Evolutionary conservation across 1,139 yeast species (phyloP).

Genomic region (Protomyces pachydermus): DNA sequence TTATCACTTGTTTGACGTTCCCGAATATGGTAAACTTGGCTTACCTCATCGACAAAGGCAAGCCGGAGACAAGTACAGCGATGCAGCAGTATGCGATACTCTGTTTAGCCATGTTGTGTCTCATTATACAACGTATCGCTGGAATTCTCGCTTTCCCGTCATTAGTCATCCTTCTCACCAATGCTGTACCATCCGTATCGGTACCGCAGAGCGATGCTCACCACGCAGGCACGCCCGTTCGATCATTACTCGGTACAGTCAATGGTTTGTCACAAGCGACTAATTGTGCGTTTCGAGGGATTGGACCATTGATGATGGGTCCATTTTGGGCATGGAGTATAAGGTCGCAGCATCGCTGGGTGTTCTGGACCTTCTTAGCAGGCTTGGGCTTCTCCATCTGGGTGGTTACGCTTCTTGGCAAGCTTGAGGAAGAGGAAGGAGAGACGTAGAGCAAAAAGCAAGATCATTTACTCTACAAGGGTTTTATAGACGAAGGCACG

Average conservation of each 20-base stretch:
- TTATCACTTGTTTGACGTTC: not conserved
- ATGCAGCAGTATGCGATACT: not conserved
- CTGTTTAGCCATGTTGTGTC: not conserved
- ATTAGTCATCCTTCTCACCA: not conserved
- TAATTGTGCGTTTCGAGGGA: not conserved
- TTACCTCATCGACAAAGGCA: not conserved
- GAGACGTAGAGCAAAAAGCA: not conserved
- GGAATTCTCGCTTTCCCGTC: not conserved
- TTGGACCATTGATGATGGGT: constrained; percentile 1
- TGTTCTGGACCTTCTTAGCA: not conserved
- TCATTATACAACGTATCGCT: not conserved
- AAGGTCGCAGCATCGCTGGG: not conserved
- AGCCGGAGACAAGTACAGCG: not conserved
- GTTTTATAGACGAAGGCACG: not conserved
- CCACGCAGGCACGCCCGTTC: not conserved
- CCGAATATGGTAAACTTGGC: not conserved
- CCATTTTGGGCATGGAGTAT: constrained; percentile 1
- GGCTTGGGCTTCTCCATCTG: not conserved
- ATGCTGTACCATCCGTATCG: not conserved
- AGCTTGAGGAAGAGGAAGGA: not conserved
- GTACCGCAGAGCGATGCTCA: not conserved
- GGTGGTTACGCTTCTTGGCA: no score
- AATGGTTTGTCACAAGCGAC: constrained; percentile 3
- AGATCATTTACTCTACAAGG: no score
- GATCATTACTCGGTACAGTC: constrained; percentile 3